Percentiles rank a stretch among this genome's conserved stretches.
phyloP scores from a whole-genome alignment of 352 stramenopile genomes.

The Plasmopara halstedii region DNA sequence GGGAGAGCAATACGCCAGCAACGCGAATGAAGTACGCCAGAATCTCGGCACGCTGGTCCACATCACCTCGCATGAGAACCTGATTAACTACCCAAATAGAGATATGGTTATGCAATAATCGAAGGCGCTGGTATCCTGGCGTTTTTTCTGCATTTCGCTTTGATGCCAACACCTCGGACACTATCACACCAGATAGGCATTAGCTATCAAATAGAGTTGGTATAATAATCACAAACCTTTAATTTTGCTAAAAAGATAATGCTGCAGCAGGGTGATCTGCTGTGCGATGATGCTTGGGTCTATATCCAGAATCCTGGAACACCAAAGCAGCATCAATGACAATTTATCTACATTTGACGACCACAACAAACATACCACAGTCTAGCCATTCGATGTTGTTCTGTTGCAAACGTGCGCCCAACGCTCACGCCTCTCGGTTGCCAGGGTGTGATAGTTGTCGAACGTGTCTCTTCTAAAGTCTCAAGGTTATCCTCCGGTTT shows the following conservation, averaged over 20 bases:
- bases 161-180: constrained; percentile 68
- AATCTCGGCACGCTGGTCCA: constrained; percentile 73
- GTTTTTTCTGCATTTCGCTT: constrained; percentile 75
- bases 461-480: constrained; percentile 16
- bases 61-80: constrained; percentile 65
- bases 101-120: constrained; percentile 80
- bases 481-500: constrained; percentile 34
- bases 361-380: constrained; percentile 58
- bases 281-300: constrained; percentile 72
- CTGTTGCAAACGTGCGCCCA: constrained; percentile 16
- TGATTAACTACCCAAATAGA: constrained; percentile 82
- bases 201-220: neutral
- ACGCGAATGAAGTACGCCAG: constrained; percentile 83
- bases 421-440: constrained; percentile 40
- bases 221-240: constrained; percentile 33
- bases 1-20: constrained; percentile 59
- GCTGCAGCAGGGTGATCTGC: constrained; percentile 81
- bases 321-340: constrained; percentile 4
- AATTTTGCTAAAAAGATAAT: constrained; percentile 85
- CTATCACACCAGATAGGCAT: constrained; percentile 17
- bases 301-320: constrained; percentile 58
- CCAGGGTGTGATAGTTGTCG: constrained; percentile 47
- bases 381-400: constrained; percentile 28
- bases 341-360: neutral
- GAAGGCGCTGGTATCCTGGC: constrained; percentile 73